Evolutionary conservation across 495 filamentous ascomycete genomes (phyloP).

Genomic region (Podospora anserina): DNA sequence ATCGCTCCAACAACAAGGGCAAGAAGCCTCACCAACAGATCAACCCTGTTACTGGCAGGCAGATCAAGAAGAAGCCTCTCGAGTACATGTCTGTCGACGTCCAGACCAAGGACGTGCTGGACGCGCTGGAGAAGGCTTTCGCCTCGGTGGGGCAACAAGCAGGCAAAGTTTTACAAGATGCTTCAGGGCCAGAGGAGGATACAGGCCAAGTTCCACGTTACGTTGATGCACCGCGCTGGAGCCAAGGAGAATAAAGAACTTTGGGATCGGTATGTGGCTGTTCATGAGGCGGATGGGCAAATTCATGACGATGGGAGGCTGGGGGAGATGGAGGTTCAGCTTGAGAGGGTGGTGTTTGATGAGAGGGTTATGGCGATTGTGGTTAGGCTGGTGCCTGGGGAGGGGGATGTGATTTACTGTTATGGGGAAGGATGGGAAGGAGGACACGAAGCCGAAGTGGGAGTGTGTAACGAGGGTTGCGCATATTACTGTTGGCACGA

Average conservation of each 20-base stretch:
- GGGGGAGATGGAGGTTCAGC: constrained; percentile 48
- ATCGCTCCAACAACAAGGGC: constrained; percentile 40
- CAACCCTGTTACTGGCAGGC: constrained; percentile 24
- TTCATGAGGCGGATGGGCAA: constrained; percentile 43
- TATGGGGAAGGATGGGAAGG: constrained; percentile 22
- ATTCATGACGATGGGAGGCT: constrained; percentile 36
- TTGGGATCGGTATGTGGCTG: constrained; percentile 63
- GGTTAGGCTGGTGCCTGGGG: constrained; percentile 55
- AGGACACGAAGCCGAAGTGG: constrained; percentile 42
- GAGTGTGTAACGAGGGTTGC: constrained; percentile 75
- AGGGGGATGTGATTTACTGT: constrained; percentile 35
- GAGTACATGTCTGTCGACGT: constrained; percentile 82
- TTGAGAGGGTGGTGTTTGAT: constrained; percentile 72
- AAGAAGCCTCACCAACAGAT: constrained; percentile 39
- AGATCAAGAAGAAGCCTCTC: constrained; percentile 52
- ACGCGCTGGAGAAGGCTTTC: constrained; percentile 68
- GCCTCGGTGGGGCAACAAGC: constrained; percentile 42
- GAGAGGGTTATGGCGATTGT: constrained; percentile 82
- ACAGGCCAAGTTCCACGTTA: constrained; percentile 88
- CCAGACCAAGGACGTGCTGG: constrained; percentile 53
- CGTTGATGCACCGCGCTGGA: constrained; percentile 75
- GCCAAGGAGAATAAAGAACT: constrained; percentile 57
- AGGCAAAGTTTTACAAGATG: constrained; percentile 66
- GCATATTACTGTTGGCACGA: constrained; percentile 88
- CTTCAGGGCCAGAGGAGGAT: constrained; percentile 70